Evolutionary conservation across 805 yeast genomes (phyloP).

Genomic region (Candida xiaguanensis): DNA sequence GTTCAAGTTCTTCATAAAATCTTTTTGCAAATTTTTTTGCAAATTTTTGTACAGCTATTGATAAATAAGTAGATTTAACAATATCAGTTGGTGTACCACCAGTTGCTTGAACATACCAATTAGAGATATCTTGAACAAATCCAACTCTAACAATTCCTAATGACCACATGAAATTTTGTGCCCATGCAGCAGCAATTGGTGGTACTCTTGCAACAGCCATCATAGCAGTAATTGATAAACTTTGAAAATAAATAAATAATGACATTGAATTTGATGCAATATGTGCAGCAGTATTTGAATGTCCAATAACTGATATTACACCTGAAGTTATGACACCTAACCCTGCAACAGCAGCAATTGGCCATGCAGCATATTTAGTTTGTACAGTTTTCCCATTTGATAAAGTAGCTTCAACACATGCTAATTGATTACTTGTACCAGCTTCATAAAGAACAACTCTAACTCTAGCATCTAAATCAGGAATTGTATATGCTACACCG

Average conservation of each 20-base stretch:
- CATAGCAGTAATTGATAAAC: constrained; percentile 88
- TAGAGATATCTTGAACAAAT: constrained; percentile 79
- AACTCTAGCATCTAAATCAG: constrained; percentile 92
- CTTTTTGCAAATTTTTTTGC: constrained; percentile 24
- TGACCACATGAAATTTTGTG: constrained; percentile 95
- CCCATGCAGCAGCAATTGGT: constrained; percentile 97
- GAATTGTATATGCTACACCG: constrained; percentile 80
- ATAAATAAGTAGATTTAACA: constrained; percentile 59
- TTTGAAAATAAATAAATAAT: constrained; percentile 89
- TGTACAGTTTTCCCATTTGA: constrained; percentile 92
- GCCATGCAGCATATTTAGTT: constrained; percentile 91
- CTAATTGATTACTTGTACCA: constrained; percentile 50
- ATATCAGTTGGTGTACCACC: constrained; percentile 85
- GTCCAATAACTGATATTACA: constrained; percentile 80
- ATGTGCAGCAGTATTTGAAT: constrained; percentile 90
- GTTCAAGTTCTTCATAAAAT: constrained; percentile 11
- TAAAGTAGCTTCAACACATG: constrained; percentile 88
- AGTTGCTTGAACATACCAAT: constrained; percentile 94
- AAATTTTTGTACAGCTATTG: constrained; percentile 79
- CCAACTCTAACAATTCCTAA: constrained; percentile 78
- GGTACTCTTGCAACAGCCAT: constrained; percentile 91
- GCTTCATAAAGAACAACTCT: constrained; percentile 56
- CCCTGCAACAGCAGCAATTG: constrained; percentile 88
- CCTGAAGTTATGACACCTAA: constrained; percentile 86
- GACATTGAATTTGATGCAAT: constrained; percentile 96